A percentile compares a stretch with the other conserved stretches of the same genome.
These are phyloP conservation scores for Saccharata proteae DNA, from an alignment of 2,329 filamentous ascomycete genomes.

Conservation along the genomic window DNA sequence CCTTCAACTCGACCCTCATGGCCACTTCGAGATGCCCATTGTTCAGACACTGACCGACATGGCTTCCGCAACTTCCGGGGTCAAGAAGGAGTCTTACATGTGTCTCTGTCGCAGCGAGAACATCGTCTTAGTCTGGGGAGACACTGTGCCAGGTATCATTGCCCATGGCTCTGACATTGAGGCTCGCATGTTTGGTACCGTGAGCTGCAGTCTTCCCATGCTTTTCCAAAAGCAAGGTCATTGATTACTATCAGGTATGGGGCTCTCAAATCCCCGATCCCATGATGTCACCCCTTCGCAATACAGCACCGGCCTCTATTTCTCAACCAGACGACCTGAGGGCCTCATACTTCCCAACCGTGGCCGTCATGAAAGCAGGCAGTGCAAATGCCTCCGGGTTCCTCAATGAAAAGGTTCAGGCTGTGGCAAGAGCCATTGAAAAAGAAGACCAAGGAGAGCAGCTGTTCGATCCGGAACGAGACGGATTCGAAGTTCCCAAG, in stretches of 20 bases:
- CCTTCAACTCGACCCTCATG: conserved; percentile 13
- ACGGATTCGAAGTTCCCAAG: conserved; percentile 13
- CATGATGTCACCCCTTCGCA: background rate
- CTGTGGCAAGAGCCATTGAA: conserved; percentile 15
- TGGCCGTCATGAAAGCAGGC: no score
- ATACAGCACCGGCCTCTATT: no score
- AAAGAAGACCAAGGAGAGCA: conserved; percentile 17
- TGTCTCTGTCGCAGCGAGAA: conserved; percentile 32
- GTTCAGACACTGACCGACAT: conserved; percentile 27
- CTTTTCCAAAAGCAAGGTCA: background rate
- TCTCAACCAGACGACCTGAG: no score
- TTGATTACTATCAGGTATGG: conserved; percentile 11
- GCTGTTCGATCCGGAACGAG: conserved; percentile 15
- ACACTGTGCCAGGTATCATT: conserved; percentile 29
- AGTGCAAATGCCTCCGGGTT: background rate
- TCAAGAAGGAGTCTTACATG: conserved; percentile 29
- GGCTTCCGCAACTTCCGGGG: conserved; percentile 23
- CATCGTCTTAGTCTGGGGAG: conserved; percentile 33
- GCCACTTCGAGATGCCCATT: conserved; percentile 23
- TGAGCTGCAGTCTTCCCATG: background rate
- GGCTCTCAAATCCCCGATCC: conserved; percentile 13
- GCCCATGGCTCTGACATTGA: conserved; percentile 22
- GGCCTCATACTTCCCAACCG: no score
- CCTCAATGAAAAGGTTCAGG: conserved; percentile 17
- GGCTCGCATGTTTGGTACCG: conserved; percentile 4